A percentile compares a stretch with the other conserved stretches of the same genome.
These are phyloP conservation scores for Candida saitoana DNA, from an alignment of 805 yeast species.

Conservation along the genomic window DNA sequence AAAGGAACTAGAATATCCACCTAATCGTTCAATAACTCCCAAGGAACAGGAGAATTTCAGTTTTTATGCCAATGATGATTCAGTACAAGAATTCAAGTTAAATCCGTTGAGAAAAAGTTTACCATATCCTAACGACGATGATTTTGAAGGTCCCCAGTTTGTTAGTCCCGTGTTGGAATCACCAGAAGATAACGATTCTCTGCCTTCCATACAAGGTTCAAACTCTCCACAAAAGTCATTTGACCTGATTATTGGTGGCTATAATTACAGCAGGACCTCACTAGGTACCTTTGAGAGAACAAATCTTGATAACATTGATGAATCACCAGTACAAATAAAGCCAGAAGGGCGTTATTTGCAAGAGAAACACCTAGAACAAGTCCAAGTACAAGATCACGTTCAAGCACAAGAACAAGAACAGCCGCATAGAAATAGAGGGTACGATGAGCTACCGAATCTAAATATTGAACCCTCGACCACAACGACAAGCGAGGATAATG, in stretches of 20 bases:
- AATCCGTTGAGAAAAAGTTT: background rate
- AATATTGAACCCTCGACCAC: background rate
- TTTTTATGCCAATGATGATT: slow-evolving; percentile 7
- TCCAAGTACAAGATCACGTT: too few relatives aligned
- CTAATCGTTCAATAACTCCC: background rate
- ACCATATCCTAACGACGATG: background rate
- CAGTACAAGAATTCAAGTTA: slow-evolving; percentile 5
- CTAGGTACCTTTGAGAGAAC: slow-evolving; percentile 9
- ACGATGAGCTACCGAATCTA: background rate
- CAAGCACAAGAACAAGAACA: too few relatives aligned
- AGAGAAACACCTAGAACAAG: too few relatives aligned
- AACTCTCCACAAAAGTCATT: slow-evolving; percentile 21
- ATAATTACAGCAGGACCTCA: slow-evolving; percentile 24
- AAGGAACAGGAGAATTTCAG: slow-evolving; percentile 4
- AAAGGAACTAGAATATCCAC: too few relatives aligned
- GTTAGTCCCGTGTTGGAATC: slow-evolving; percentile 16
- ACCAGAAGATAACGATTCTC: slow-evolving; percentile 9
- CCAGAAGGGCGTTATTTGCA: too few relatives aligned
- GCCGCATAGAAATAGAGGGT: slow-evolving; percentile 1
- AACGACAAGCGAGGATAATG: background rate
- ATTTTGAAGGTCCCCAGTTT: slow-evolving; percentile 1
- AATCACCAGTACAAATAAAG: slow-evolving; percentile 1
- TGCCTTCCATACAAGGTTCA: slow-evolving; percentile 4
- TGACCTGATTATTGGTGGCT: slow-evolving; percentile 27
- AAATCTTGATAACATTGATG: background rate